phyloP scores from a whole-genome alignment of 2,329 filamentous ascomycete species.

The Aspergillus sp. region DNA sequence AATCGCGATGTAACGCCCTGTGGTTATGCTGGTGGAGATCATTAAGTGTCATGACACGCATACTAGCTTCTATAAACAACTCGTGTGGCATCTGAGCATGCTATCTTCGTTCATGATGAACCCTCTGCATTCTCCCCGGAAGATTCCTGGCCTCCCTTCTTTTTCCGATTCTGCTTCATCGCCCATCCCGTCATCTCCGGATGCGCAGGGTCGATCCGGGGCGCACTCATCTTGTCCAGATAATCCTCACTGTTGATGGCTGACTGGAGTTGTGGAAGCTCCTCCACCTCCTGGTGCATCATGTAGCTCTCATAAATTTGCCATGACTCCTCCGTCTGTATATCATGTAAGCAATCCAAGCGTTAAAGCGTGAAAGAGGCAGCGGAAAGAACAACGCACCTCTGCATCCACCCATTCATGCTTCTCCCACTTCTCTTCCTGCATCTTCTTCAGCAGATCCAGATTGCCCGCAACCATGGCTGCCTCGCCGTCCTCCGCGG shows the following conservation, averaged over 20 bases:
- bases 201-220: conserved; percentile 45
- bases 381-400: conserved; percentile 20
- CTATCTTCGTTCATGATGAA: neutral
- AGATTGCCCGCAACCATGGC: conserved; percentile 68
- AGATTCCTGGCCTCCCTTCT: conserved; percentile 18
- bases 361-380: neutral
- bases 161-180: conserved; percentile 43
- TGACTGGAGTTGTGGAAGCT: conserved; percentile 52
- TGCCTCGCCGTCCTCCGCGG: conserved; percentile 65
- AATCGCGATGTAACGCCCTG: too few species aligned
- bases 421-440: conserved; percentile 77
- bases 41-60: too few species aligned
- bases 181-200: conserved; percentile 46
- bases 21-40: too few species aligned
- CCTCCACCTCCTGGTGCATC: conserved; percentile 51
- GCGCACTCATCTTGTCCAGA: conserved; percentile 62
- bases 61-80: neutral
- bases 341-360: conserved; percentile 8
- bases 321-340: conserved; percentile 67
- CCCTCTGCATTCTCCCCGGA: neutral
- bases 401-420: conserved; percentile 83
- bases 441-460: conserved; percentile 72
- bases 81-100: neutral
- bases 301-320: conserved; percentile 72
- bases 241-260: conserved; percentile 59